A percentile compares a stretch with the other conserved stretches of the same genome.
These are phyloP conservation scores for Candida sithepensis DNA, from an alignment of 805 yeast species.

Conservation along the genomic window DNA sequence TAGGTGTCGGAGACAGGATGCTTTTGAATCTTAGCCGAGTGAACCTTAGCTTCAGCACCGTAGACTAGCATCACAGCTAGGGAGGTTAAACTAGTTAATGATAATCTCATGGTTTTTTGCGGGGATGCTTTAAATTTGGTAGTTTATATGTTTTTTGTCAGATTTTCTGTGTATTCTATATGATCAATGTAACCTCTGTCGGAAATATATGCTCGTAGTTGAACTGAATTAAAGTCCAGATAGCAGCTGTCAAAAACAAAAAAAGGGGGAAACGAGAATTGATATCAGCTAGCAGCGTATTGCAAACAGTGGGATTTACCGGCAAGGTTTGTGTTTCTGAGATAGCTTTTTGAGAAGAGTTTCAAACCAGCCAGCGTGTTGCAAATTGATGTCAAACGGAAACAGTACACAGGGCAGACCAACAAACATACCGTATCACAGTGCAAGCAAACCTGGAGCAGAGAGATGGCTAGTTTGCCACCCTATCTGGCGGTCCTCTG, in stretches of 20 bases:
- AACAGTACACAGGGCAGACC: too few relatives aligned
- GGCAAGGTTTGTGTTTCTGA: too few relatives aligned
- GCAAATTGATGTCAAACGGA: too few relatives aligned
- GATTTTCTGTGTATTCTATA: background rate
- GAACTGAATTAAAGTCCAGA: background rate
- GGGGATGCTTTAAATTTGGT: background rate
- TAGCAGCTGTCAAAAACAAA: background rate
- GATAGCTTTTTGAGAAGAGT: too few relatives aligned
- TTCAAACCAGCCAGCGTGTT: too few relatives aligned
- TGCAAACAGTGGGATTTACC: background rate
- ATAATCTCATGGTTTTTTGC: constrained; percentile 22
- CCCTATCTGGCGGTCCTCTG: background rate
- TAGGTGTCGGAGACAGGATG: constrained; percentile 45
- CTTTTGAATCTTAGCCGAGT: constrained; percentile 44
- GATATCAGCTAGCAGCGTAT: background rate
- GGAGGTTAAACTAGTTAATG: constrained; percentile 38
- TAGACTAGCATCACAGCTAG: constrained; percentile 37
- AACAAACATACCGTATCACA: background rate
- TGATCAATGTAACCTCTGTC: background rate
- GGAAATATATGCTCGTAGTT: background rate
- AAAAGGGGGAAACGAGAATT: background rate
- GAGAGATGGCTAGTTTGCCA: background rate
- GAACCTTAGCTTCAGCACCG: constrained; percentile 40
- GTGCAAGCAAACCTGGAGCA: background rate
- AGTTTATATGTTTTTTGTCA: background rate